Base-by-base conservation (phyloP, 1,139 yeast genomes). In the Eremothecium sinecaudum region DNA sequence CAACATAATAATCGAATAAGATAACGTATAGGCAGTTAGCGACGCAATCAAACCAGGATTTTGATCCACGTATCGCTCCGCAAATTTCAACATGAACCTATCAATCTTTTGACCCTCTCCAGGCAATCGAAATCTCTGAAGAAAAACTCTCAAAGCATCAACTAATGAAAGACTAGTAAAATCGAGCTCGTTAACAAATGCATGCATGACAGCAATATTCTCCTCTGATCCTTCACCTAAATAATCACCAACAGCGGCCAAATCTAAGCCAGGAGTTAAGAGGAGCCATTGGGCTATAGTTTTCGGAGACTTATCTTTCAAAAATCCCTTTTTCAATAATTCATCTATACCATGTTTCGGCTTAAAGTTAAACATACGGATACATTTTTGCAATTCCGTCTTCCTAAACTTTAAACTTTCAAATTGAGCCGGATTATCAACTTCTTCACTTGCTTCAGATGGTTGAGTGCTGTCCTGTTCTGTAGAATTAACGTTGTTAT, bases 81-180 rank as follows among this genome's bases (percentile, higher is more conserved):
- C 98, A 64, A 92, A 92, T 52, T 92, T 90, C 51, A 90, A 71
- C 95, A 92, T 84, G 53, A 78, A 84, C 49, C 99, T 70, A 65
- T 92, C 98, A 57, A 92, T 87, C 53, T 90, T 90, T 60, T 92
- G 99, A 2, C 96, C 87, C 62, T 92, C 99, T 31, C 99, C 99
- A 0, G 99, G 98, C 40, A 92, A 68, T 55, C 98, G 70, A 61
- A 92, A 92, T 28, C 77, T 69, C 56, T 92, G 98, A 40, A 92
- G 67, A 51, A 84, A 84, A 8, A 64, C 65, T 48, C 98, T 73
- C 64, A 92, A 66, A 0, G 97, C 93, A 47, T 79, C 94, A 7
- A 87, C 92, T 52, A 90, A 86, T 1, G 74, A 66, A 43, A 71
- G 59, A 31, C 67, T 67, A 10, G 71, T 63, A 53, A 90, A 90